Evolutionary conservation across 169 alveolate genomes (phyloP).

Genomic region (Eimeria brunetti): DNA sequence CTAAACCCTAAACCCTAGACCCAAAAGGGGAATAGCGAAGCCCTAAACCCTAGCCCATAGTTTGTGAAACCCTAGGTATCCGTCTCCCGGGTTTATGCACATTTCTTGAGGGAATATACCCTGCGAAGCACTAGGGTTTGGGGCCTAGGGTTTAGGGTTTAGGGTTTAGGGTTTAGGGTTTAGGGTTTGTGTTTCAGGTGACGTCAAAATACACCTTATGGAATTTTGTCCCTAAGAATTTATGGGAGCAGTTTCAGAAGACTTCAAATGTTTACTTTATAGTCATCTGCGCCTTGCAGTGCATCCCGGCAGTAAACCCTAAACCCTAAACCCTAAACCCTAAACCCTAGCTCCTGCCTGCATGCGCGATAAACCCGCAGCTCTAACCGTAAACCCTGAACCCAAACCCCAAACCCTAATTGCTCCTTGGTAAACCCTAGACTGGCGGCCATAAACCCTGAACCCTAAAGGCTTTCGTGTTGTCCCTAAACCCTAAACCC

Average conservation of each 20-base stretch:
- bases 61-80: neutral
- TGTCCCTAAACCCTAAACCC: neutral
- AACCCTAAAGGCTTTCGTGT: neutral
- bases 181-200: constrained; percentile 24
- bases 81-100: no score
- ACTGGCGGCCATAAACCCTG: neutral
- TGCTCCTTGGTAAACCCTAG: neutral
- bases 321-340: constrained; percentile 23
- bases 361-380: no score
- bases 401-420: constrained; percentile 20
- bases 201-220: constrained; percentile 56
- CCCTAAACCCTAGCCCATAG: constrained; percentile 8
- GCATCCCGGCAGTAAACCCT: constrained; percentile 47
- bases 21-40: neutral
- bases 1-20: constrained; percentile 7
- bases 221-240: constrained; percentile 41
- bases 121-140: neutral
- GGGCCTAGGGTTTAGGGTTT: neutral
- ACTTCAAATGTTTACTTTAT: constrained; percentile 53
- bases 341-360: constrained; percentile 2
- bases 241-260: constrained; percentile 74
- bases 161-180: constrained; percentile 39
- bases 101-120: neutral
- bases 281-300: constrained; percentile 42
- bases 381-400: neutral